Percentiles rank a stretch among this genome's conserved stretches.
phyloP scores from a whole-genome alignment of 1,284 basidiomycete species.

The Abortiporus biennis region DNA sequence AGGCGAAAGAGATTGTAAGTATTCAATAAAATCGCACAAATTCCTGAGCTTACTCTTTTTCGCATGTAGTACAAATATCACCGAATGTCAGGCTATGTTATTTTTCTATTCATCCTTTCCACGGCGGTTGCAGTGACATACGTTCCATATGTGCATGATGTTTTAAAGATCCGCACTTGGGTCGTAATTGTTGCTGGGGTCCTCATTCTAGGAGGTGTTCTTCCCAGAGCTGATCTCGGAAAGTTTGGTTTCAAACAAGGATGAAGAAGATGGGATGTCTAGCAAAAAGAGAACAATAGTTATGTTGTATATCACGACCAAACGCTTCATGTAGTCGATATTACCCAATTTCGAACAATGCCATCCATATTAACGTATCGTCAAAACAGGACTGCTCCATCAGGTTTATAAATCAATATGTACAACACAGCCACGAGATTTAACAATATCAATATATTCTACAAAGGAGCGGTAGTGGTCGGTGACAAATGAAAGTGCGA shows the following conservation, averaged over 20 bases:
- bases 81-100: conserved; percentile 6
- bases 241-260: conserved; percentile 4
- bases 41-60: neutral
- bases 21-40: neutral
- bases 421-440: too few relatives aligned
- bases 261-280: neutral
- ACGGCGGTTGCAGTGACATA: conserved; percentile 9
- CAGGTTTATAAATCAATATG: too few relatives aligned
- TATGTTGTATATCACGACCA: too few relatives aligned
- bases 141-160: neutral
- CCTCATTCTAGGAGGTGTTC: conserved; percentile 4
- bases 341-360: too few relatives aligned
- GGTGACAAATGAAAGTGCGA: too few relatives aligned
- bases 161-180: conserved; percentile 6
- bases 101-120: conserved; percentile 7
- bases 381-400: neutral
- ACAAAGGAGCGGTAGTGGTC: too few relatives aligned
- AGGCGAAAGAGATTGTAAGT: conserved; percentile 6
- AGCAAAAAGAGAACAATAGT: too few relatives aligned
- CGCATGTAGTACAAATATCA: conserved; percentile 7
- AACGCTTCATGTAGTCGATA: too few relatives aligned
- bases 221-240: conserved; percentile 2
- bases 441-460: too few relatives aligned
- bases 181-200: conserved; percentile 2
- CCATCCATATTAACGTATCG: neutral